Evolutionary conservation across 78 protist species (phyloP), one percentile per base, ranked within the genome.

Genomic region (Dictyostelium intermedium): DNA sequence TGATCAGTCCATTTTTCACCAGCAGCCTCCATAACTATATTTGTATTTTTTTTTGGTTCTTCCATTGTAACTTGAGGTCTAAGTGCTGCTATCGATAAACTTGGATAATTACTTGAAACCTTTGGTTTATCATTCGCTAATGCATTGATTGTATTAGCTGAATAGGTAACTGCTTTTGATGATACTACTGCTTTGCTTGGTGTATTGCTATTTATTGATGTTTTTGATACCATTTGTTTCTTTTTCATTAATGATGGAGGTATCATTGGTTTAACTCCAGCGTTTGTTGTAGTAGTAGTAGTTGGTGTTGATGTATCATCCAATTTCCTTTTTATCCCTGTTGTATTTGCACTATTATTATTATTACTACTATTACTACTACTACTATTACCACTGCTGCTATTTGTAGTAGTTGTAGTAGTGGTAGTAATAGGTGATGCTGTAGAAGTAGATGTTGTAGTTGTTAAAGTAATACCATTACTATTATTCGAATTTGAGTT

Each of bases 1-100:
- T 56, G 30, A 27, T 97, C 98, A 32, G 85, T 96, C 98, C 98
- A 97, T 14, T 37, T 41, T n/a, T 76, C 41, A 23, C 96, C 98
- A 16, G 83, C 98, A 16, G 91, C 92, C 2, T 3, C 30, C 87
- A 89, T 80, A n/a, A 25, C 53, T 34, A 72, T 34, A 27, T 80
- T 79, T 50, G 86, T 72, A 6, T 45, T 9, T 35, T 84, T 79
- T 45, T 85, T 91, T 25, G 91, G 91, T 35, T 81, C 80, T n/a
- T 91, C 91, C 95, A 91, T 78, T 23, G 91, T 91, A 13, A 91
- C 95, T 43, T 30, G 18, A 45, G 91, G 91, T 74, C 32, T 53
- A 43, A 25, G 81, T 72, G 56, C 73, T 63, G 60, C 86, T n/a
- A 70, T 34, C 11, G 74, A 66, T 25, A 63, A 10, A 63, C 7